These are phyloP conservation scores for Sclerospora graminicola DNA, from an alignment of 352 stramenopile species.

Conservation along the genomic window DNA sequence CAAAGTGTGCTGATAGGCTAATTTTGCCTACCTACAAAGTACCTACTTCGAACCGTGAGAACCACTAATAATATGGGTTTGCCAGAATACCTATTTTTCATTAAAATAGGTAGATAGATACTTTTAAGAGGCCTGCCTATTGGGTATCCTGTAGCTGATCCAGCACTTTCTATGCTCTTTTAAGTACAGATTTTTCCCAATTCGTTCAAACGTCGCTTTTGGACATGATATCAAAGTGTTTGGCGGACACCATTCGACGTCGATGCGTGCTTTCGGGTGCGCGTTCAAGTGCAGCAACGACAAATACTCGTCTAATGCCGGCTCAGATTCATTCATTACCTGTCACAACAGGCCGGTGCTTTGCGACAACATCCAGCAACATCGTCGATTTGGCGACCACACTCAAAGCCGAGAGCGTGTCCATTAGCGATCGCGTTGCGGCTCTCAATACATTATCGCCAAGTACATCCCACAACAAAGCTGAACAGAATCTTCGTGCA, in stretches of 20 bases:
- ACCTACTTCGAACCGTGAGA: no score
- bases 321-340: not conserved
- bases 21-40: no score
- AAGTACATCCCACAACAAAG: slow-evolving; percentile 12
- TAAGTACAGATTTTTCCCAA: no score
- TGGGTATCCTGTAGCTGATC: no score
- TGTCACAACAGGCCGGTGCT: slow-evolving; percentile 2
- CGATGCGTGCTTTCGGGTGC: not conserved
- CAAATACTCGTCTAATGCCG: not conserved
- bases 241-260: slow-evolving; percentile 10
- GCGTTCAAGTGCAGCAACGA: not conserved
- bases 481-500: slow-evolving; percentile 27
- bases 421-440: slow-evolving; percentile 19
- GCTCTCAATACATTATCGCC: slow-evolving; percentile 28
- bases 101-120: no score
- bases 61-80: no score
- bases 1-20: no score
- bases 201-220: no score
- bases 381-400: slow-evolving; percentile 20
- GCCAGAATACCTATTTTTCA: no score
- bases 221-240: no score
- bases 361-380: slow-evolving; percentile 8
- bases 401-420: slow-evolving; percentile 28
- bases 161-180: no score
- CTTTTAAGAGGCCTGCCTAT: no score